Evolutionary conservation across 1,284 basidiomycete genomes (phyloP).

Genomic region (Cryptococcus deneoformans): DNA sequence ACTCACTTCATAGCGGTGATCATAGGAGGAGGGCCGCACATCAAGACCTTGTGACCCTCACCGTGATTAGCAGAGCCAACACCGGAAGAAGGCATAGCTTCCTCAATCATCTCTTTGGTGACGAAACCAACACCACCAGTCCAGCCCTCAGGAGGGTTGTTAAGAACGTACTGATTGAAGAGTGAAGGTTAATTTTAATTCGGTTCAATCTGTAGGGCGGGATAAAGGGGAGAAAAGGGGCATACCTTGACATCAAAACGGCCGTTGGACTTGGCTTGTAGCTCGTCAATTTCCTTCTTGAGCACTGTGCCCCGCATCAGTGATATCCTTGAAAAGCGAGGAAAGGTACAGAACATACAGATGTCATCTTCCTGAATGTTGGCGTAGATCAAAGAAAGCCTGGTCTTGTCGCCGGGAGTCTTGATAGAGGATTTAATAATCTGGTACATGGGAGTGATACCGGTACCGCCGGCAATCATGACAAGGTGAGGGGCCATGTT

Average conservation of each 20-base stretch:
- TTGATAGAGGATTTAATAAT: slow-evolving; percentile 83
- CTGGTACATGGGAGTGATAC: slow-evolving; percentile 98
- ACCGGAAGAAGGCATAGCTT: slow-evolving; percentile 55
- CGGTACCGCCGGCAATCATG: slow-evolving; percentile 93
- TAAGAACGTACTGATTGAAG: slow-evolving; percentile 68
- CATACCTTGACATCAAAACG: slow-evolving; percentile 63
- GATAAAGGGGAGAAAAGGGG: slow-evolving; percentile 36
- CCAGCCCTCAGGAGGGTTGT: slow-evolving; percentile 87
- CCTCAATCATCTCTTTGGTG: slow-evolving; percentile 85
- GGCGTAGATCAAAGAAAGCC: slow-evolving; percentile 85
- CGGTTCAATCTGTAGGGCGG: no score
- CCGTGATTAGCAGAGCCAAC: slow-evolving; percentile 47
- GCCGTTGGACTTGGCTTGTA: slow-evolving; percentile 56
- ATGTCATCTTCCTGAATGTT: slow-evolving; percentile 89
- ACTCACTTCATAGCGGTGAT: slow-evolving; percentile 92
- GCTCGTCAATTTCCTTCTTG: slow-evolving; percentile 62
- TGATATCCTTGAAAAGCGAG: background rate
- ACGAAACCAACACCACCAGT: slow-evolving; percentile 88
- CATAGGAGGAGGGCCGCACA: slow-evolving; percentile 97
- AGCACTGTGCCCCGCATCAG: background rate
- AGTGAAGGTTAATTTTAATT: no score
- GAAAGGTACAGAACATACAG: slow-evolving; percentile 36
- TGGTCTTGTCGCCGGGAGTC: slow-evolving; percentile 79
- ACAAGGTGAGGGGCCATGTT: slow-evolving; percentile 70
- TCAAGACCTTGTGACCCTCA: slow-evolving; percentile 60